Conservation (phyloP, 495 filamentous ascomycete genomes). For the Pyrenopolyporus hunteri region DNA sequence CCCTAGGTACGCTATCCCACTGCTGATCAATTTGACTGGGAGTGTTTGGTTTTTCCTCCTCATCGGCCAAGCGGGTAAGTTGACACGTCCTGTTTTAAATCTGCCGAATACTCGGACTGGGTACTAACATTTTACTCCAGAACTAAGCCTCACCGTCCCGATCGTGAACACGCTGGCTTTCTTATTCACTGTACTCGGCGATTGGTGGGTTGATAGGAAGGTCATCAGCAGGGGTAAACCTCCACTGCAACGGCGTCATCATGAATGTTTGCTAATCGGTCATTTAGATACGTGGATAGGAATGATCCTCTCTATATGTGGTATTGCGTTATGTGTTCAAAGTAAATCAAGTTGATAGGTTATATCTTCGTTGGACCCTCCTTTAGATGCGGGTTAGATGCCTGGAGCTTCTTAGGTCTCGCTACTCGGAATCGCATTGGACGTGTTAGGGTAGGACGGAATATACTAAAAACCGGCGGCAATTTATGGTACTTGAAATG, state of each 20-base stretch:
- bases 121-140: slow-evolving; percentile 50
- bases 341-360: slow-evolving; percentile 52
- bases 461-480: background rate
- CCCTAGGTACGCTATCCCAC: slow-evolving; percentile 81
- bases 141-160: slow-evolving; percentile 90
- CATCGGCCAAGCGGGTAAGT: slow-evolving; percentile 87
- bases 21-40: slow-evolving; percentile 90
- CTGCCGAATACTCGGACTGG: background rate
- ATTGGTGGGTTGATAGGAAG: slow-evolving; percentile 94
- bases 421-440: too few relatives aligned
- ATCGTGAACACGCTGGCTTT: slow-evolving; percentile 95
- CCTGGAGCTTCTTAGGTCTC: background rate
- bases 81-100: background rate
- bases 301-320: slow-evolving; percentile 78
- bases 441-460: background rate
- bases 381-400: background rate
- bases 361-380: background rate
- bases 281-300: slow-evolving; percentile 82
- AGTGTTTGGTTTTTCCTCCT: slow-evolving; percentile 97
- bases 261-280: slow-evolving; percentile 5
- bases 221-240: slow-evolving; percentile 75
- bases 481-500: background rate
- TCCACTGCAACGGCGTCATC: background rate
- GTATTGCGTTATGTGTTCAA: slow-evolving; percentile 87
- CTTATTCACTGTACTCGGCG: slow-evolving; percentile 90